phyloP scores from a whole-genome alignment of 2,329 filamentous ascomycete genomes.

The Berkeleyomyces basicola region DNA sequence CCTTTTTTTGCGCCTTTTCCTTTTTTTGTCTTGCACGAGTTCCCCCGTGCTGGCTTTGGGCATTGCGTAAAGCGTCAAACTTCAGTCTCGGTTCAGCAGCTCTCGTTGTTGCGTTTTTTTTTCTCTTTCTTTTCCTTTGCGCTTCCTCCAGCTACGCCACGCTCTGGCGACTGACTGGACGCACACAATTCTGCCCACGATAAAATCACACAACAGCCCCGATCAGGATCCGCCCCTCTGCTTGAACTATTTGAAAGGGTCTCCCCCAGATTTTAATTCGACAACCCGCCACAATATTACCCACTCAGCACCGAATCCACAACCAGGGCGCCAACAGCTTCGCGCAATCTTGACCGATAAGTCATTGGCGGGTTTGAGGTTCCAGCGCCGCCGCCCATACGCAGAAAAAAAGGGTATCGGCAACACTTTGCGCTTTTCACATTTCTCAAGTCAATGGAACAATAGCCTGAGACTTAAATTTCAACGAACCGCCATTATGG shows the following conservation, averaged over 20 bases:
- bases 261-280: background rate
- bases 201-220: background rate
- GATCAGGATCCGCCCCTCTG: background rate
- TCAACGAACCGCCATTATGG: constrained; percentile 38
- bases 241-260: background rate
- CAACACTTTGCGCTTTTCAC: background rate
- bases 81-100: constrained; percentile 3
- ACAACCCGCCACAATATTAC: background rate
- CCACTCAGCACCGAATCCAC: background rate
- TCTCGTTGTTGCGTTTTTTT: background rate
- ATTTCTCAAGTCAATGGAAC: background rate
- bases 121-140: background rate
- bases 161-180: background rate
- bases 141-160: background rate
- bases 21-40: constrained; percentile 1
- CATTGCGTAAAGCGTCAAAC: background rate
- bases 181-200: background rate
- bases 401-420: background rate
- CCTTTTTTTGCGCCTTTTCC: background rate
- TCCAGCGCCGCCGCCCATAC: background rate
- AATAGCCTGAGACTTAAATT: background rate
- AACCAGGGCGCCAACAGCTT: background rate
- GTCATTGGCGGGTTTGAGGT: background rate
- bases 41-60: constrained; percentile 1
- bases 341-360: background rate